Conservation (phyloP, 768 basidiomycete genomes). For the Lactarius hengduanensis region DNA sequence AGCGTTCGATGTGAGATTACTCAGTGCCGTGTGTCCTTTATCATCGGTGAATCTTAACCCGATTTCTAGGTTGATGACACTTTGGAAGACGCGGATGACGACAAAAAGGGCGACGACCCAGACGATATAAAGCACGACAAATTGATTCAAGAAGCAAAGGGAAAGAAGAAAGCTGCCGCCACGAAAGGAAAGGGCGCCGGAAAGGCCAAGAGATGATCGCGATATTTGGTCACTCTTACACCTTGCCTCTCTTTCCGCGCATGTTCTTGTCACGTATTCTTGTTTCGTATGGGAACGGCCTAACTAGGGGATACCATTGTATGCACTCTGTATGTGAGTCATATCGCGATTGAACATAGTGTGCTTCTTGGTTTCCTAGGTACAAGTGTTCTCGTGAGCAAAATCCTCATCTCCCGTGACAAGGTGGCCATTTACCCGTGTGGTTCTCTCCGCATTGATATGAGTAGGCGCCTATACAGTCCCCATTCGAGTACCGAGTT, state of each 20-base stretch:
- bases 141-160: constrained; percentile 32
- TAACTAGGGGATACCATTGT: constrained; percentile 6
- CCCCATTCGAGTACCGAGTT: not conserved
- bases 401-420: not conserved
- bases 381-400: not conserved
- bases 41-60: constrained; percentile 1
- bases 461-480: not conserved
- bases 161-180: constrained; percentile 19
- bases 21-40: not conserved
- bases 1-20: constrained; percentile 67
- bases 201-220: constrained; percentile 24
- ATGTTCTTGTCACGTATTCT: constrained; percentile 15
- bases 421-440: not conserved
- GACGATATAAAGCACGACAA: constrained; percentile 36
- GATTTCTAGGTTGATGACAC: constrained; percentile 26
- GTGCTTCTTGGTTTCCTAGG: constrained; percentile 14
- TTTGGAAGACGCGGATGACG: constrained; percentile 30
- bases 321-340: constrained; percentile 13
- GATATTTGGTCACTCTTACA: not conserved
- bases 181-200: constrained; percentile 20
- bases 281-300: constrained; percentile 14
- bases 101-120: constrained; percentile 26
- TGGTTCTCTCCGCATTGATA: not conserved
- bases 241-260: not conserved
- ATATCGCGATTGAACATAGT: constrained; percentile 7